Percentiles rank a stretch among this genome's conserved stretches.
These are phyloP conservation scores for Halenospora varia DNA, from an alignment of 495 filamentous ascomycete genomes.

Conservation along the genomic window DNA sequence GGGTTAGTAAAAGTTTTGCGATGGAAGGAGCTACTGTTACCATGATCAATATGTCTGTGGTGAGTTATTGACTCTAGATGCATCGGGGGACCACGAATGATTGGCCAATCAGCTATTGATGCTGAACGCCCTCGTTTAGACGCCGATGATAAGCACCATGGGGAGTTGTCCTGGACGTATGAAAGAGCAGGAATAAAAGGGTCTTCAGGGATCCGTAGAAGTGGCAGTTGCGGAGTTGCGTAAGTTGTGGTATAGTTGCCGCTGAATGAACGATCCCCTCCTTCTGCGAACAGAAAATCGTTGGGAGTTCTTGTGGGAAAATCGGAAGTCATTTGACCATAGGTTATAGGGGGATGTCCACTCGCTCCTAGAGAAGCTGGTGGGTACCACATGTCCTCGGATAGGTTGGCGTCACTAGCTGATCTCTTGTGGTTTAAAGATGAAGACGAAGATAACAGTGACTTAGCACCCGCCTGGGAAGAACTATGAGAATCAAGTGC, in stretches of 20 bases:
- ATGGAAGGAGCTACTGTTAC: too few relatives aligned
- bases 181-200: conserved; percentile 15
- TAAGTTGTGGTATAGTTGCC: background rate
- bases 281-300: background rate
- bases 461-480: too few relatives aligned
- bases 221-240: conserved; percentile 13
- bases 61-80: too few relatives aligned
- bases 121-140: conserved; percentile 28
- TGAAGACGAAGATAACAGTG: too few relatives aligned
- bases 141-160: conserved; percentile 42
- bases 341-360: conserved; percentile 3
- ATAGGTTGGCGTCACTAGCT: conserved; percentile 10
- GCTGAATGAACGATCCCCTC: conserved; percentile 1
- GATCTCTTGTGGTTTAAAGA: conserved; percentile 11
- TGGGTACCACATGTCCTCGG: conserved; percentile 3
- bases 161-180: conserved; percentile 36
- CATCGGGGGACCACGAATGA: too few relatives aligned
- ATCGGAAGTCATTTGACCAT: conserved; percentile 6
- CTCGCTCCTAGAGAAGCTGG: conserved; percentile 6
- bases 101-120: conserved; percentile 19
- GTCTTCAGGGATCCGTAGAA: conserved; percentile 21
- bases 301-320: background rate
- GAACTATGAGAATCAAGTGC: too few relatives aligned
- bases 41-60: too few relatives aligned
- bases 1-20: too few relatives aligned